Percentiles rank a stretch among this genome's conserved stretches.
phyloP scores from a whole-genome alignment of 1,284 basidiomycete species.

The Ganoderma multipileum region DNA sequence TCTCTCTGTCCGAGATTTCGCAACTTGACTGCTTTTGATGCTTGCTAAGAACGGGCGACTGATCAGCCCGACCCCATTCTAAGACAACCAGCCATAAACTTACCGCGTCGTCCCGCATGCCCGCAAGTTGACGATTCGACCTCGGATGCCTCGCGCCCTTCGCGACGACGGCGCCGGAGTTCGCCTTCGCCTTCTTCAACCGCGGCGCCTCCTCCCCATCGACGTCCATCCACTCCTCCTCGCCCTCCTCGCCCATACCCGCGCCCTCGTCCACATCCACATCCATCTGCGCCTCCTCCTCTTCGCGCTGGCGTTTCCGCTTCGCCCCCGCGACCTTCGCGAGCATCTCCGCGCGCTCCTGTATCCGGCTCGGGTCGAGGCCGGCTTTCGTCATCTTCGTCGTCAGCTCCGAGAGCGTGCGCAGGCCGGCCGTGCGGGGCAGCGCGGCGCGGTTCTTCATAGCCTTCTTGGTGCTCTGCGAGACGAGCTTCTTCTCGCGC shows the following conservation, averaged over 20 bases:
- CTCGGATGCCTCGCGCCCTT: slow-evolving; percentile 64
- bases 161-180: slow-evolving; percentile 61
- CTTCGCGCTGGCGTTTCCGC: slow-evolving; percentile 70
- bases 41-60: slow-evolving; percentile 61
- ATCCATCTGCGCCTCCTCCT: slow-evolving; percentile 56
- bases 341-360: slow-evolving; percentile 86
- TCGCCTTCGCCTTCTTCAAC: slow-evolving; percentile 67
- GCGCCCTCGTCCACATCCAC: slow-evolving; percentile 47
- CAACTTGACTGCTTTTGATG: slow-evolving; percentile 78
- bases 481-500: slow-evolving; percentile 78
- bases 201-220: slow-evolving; percentile 59
- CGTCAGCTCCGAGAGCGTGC: slow-evolving; percentile 89
- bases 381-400: slow-evolving; percentile 86
- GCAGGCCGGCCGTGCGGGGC: slow-evolving; percentile 86
- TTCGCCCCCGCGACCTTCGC: slow-evolving; percentile 80
- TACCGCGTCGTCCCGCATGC: slow-evolving; percentile 78
- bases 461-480: slow-evolving; percentile 86
- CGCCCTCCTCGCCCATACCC: slow-evolving; percentile 40
- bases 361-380: slow-evolving; percentile 87
- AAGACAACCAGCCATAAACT: slow-evolving; percentile 31
- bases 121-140: slow-evolving; percentile 79
- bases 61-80: slow-evolving; percentile 13
- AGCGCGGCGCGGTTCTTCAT: slow-evolving; percentile 87
- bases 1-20: slow-evolving; percentile 86
- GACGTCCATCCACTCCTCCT: slow-evolving; percentile 62